These are phyloP conservation scores for Penicillium glabrum DNA, from an alignment of 2,329 filamentous ascomycete genomes.

Conservation along the genomic window DNA sequence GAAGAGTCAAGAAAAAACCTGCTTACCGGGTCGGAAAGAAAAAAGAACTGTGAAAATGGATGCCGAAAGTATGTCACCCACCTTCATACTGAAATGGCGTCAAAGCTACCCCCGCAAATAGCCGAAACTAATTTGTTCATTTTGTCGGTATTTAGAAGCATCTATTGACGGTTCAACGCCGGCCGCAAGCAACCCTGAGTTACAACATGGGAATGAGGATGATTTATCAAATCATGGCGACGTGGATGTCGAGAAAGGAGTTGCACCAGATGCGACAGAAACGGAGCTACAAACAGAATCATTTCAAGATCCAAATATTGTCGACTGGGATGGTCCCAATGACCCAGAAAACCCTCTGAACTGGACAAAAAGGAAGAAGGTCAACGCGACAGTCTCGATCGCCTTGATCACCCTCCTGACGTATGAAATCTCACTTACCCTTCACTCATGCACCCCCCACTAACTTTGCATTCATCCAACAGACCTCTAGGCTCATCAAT, in stretches of 20 bases:
- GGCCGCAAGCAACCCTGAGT: constrained; percentile 10
- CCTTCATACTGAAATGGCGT: not conserved
- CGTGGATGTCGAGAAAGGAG: constrained; percentile 13
- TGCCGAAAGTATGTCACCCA: not conserved
- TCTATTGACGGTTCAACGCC: constrained; percentile 18
- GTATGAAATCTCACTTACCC: not conserved
- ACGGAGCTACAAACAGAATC: not conserved
- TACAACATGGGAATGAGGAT: constrained; percentile 6
- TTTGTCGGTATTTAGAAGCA: not conserved
- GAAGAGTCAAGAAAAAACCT: not conserved
- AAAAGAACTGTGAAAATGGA: not conserved
- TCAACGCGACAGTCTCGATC: constrained; percentile 48
- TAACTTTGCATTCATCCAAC: constrained; percentile 10
- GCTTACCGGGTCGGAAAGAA: not conserved
- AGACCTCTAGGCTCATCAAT: constrained; percentile 44
- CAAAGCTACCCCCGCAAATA: not conserved
- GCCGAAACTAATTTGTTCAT: not conserved
- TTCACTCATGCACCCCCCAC: not conserved
- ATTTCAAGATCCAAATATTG: constrained; percentile 47
- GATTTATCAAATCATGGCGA: constrained; percentile 1
- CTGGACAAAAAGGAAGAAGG: constrained; percentile 40
- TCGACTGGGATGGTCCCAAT: constrained; percentile 60
- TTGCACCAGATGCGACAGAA: not conserved
- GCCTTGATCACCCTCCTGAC: constrained; percentile 42
- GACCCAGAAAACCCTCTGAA: constrained; percentile 44